Base-by-base conservation (phyloP, 2,329 filamentous ascomycete species). In the Exophiala spinifera region DNA sequence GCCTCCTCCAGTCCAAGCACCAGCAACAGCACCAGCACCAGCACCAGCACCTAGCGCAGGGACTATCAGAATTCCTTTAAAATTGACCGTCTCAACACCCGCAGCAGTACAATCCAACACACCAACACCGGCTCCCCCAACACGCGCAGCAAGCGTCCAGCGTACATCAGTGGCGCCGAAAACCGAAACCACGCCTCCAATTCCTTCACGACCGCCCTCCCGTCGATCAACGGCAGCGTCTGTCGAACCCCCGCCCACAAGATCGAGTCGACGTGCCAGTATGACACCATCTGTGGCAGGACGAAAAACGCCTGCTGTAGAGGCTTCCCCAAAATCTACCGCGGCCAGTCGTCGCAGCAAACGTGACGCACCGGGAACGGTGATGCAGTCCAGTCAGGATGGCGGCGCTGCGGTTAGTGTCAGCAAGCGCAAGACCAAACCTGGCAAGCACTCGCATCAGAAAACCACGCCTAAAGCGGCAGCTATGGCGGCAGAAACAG, bases 341-440 rank as follows among this genome's bases (percentile, higher is more conserved):
- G 67, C 67, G 36, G 68, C 67, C 39, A 64, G 66, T 51, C 73
- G 78, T 20, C 79, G 82, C 19, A 78, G 76, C 56, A 84, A 80
- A 64, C 76, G 79, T 4, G 82, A 82, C 4, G 81, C 80, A 3
- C 83, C 82, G 13, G 83, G 83, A 13, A 76, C 80, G 2, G 76
- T 85, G 36, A 80, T 78, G 5, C 63, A 64, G 46, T 75, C 76
- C 19, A 77, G 77, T 46, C 79, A 81, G 56, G 77, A 81, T 56
- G 81, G 81, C 20, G 81, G 81, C 46, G 80, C 81, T 39, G 83
- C 83, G 42, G 80, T 85, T 34, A 84, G 79, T 50, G 78, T 83
- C 47, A 82, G 81, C 31, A 79, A 78, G 61, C 77, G 83, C 34
- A 82, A 82, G 56, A 76, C 74, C 28, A 80, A 80, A 48, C 80